Evolutionary conservation across 2,329 filamentous ascomycete genomes (phyloP).

Genomic region (Penicillium freii): DNA sequence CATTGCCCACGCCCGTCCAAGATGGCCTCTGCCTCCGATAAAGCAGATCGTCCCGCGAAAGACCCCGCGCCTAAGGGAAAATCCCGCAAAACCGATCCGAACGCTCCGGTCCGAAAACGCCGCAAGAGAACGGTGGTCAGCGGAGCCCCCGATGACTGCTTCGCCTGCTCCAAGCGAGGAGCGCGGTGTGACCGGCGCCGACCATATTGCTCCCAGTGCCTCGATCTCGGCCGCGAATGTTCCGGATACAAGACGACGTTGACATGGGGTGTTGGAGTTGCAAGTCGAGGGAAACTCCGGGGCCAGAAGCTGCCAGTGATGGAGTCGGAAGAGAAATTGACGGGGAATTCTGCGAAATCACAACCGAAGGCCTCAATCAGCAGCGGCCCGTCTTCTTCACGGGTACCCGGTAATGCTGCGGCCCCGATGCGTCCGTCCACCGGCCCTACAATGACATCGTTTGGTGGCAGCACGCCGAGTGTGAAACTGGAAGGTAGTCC

Average conservation of each 20-base stretch:
- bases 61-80: conserved; percentile 26
- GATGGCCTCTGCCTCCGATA: conserved; percentile 18
- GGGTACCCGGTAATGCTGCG: conserved; percentile 6
- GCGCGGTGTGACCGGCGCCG: conserved; percentile 85
- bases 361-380: conserved; percentile 8
- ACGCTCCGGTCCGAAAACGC: conserved; percentile 58
- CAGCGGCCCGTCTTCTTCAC: conserved; percentile 11
- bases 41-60: conserved; percentile 15
- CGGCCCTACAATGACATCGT: conserved; percentile 3
- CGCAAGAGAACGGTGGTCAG: conserved; percentile 84
- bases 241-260: conserved; percentile 95
- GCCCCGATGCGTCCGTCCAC: conserved; percentile 2
- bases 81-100: conserved; percentile 27
- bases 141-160: conserved; percentile 92
- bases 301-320: conserved; percentile 72
- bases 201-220: conserved; percentile 92
- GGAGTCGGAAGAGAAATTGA: conserved; percentile 43
- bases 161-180: conserved; percentile 80
- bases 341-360: conserved; percentile 22
- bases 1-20: conserved; percentile 8
- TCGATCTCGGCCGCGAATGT: conserved; percentile 88
- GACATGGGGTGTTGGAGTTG: conserved; percentile 94
- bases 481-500: conserved; percentile 11
- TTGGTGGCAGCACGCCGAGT: conserved; percentile 2
- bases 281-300: conserved; percentile 89